Percentiles rank a stretch among this genome's conserved stretches.
Conservation (phyloP, 768 basidiomycete genomes). For the Suillus fuscotomentosus region DNA sequence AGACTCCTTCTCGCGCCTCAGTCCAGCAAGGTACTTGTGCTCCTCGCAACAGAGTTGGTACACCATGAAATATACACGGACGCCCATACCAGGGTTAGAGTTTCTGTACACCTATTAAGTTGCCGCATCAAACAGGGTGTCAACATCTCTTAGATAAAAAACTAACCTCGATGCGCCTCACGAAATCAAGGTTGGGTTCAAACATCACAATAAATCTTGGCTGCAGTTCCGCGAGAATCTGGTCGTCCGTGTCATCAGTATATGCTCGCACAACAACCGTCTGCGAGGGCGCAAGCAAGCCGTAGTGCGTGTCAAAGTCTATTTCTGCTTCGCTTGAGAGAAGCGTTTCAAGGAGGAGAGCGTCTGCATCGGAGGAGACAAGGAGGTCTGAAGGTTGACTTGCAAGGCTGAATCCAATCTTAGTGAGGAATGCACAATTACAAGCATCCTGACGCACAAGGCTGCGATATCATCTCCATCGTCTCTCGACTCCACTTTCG, state of each 20-base stretch:
- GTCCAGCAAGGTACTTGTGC: conserved; percentile 87
- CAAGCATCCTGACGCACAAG: conserved; percentile 44
- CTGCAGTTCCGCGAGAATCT: conserved; percentile 78
- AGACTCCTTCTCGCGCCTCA: conserved; percentile 89
- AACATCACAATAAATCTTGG: conserved; percentile 95
- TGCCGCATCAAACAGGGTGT: neutral
- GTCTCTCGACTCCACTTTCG: conserved; percentile 16
- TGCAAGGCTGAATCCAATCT: conserved; percentile 15
- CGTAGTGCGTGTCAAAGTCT: conserved; percentile 79
- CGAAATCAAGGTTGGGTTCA: conserved; percentile 91
- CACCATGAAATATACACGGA: conserved; percentile 95
- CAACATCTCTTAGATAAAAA: neutral
- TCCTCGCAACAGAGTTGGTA: conserved; percentile 93
- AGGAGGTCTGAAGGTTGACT: conserved; percentile 17
- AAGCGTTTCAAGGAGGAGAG: conserved; percentile 23
- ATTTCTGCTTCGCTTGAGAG: conserved; percentile 36
- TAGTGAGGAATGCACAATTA: neutral
- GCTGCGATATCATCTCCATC: conserved; percentile 45
- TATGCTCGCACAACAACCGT: conserved; percentile 86
- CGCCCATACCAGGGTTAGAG: conserved; percentile 75
- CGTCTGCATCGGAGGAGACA: conserved; percentile 17
- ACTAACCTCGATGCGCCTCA: conserved; percentile 85
- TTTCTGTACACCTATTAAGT: conserved; percentile 77
- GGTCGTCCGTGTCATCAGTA: conserved; percentile 91
- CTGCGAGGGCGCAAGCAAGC: conserved; percentile 73